A percentile compares a stretch with the other conserved stretches of the same genome.
These are phyloP conservation scores for Chenopodium suecicum DNA, from an alignment of 148 eudicot species.

Conservation along the genomic window DNA sequence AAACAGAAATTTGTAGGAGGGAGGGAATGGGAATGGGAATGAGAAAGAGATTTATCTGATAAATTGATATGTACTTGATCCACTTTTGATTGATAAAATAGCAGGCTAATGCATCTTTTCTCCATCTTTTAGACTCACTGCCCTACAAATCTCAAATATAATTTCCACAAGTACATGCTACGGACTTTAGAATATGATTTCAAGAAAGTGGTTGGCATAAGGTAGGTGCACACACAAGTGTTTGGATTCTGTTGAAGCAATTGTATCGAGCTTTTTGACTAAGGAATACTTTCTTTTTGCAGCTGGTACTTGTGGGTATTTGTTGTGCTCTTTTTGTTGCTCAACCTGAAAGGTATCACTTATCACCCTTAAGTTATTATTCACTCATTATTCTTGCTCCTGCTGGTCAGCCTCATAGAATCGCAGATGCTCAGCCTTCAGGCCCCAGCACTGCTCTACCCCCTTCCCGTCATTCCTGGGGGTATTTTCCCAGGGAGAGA, in stretches of 20 bases:
- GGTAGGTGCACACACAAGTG: slow-evolving; percentile 38
- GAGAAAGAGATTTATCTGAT: not conserved
- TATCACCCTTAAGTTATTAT: slow-evolving; percentile 6
- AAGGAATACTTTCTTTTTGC: slow-evolving; percentile 27
- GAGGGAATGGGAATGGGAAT: too few species aligned
- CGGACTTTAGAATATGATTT: slow-evolving; percentile 81
- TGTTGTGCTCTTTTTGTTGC: slow-evolving; percentile 80
- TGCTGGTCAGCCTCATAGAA: not conserved
- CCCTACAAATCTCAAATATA: slow-evolving; percentile 41
- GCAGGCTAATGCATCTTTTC: not conserved
- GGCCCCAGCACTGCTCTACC: too few species aligned
- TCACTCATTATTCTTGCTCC: not conserved
- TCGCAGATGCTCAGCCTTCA: not conserved
- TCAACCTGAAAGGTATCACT: slow-evolving; percentile 65
- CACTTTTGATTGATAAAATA: not conserved
- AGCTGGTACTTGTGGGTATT: slow-evolving; percentile 98
- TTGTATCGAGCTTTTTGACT: not conserved
- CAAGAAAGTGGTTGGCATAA: slow-evolving; percentile 81
- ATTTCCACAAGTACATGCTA: slow-evolving; percentile 80
- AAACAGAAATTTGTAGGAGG: not conserved
- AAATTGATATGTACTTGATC: slow-evolving; percentile 5
- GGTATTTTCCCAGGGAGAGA: not conserved
- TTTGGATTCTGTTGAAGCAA: not conserved
- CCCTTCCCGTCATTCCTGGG: not conserved
- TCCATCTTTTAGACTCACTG: slow-evolving; percentile 56